Conservation (phyloP, 2,329 filamentous ascomycete genomes). For the Onygenales sp. region DNA sequence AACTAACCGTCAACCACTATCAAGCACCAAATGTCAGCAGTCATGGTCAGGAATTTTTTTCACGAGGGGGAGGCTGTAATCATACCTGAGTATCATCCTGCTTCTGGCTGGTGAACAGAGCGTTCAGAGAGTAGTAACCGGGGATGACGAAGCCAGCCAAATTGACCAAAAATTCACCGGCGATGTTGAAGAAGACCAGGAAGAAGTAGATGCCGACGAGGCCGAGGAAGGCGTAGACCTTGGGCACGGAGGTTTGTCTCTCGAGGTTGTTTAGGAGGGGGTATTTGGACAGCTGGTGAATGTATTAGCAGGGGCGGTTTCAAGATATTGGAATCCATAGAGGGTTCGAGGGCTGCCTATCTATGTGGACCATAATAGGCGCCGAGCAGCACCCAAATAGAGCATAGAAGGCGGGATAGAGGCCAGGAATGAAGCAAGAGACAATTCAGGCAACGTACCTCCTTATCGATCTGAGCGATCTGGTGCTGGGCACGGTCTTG, state of each 20-base stretch:
- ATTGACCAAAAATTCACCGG: conserved; percentile 59
- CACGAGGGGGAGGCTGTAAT: background rate
- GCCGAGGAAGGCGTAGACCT: conserved; percentile 58
- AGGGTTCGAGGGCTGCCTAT: too few relatives aligned
- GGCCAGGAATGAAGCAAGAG: background rate
- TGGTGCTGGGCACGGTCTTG: conserved; percentile 55
- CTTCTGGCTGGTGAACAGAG: conserved; percentile 51
- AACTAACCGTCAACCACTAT: conserved; percentile 52
- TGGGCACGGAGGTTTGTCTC: conserved; percentile 58
- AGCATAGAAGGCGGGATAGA: background rate
- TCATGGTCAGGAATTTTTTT: background rate
- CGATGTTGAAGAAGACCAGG: conserved; percentile 64
- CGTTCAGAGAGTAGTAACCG: conserved; percentile 57
- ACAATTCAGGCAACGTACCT: conserved; percentile 38
- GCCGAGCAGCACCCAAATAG: background rate
- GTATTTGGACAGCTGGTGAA: conserved; percentile 54
- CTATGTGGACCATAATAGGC: too few relatives aligned
- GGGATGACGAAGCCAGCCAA: conserved; percentile 56
- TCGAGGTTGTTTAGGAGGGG: conserved; percentile 58
- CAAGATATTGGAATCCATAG: background rate
- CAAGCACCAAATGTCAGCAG: conserved; percentile 14
- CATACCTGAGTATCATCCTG: conserved; percentile 56
- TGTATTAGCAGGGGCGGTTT: background rate
- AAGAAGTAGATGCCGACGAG: conserved; percentile 59
- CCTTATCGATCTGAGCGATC: conserved; percentile 59